Percentiles rank a stretch among this genome's conserved stretches.
Evolutionary conservation across 805 yeast species (phyloP).

Genomic region (Teunomyces pallodes): DNA sequence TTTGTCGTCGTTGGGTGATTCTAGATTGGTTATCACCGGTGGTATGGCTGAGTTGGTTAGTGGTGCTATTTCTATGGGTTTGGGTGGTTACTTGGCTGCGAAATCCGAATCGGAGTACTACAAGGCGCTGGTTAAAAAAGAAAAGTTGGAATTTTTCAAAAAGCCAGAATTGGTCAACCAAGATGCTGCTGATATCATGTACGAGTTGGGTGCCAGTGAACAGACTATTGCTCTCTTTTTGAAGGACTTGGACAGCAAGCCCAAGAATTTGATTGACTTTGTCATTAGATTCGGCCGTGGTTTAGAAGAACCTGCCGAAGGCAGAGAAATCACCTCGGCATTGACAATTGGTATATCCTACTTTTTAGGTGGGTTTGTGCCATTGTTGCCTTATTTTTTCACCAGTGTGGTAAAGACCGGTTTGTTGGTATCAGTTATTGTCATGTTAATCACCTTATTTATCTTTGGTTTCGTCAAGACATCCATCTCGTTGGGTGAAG

Average conservation of each 20-base stretch:
- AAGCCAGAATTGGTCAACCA: slow-evolving; percentile 65
- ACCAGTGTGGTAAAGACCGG: slow-evolving; percentile 74
- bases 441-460: slow-evolving; percentile 84
- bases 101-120: slow-evolving; percentile 80
- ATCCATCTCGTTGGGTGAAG: slow-evolving; percentile 77
- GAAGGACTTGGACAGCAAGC: slow-evolving; percentile 73
- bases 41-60: slow-evolving; percentile 96
- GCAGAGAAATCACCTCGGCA: slow-evolving; percentile 85
- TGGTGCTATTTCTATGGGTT: slow-evolving; percentile 97
- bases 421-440: slow-evolving; percentile 65
- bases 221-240: slow-evolving; percentile 72
- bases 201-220: slow-evolving; percentile 71
- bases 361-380: slow-evolving; percentile 89
- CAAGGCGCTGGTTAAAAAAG: slow-evolving; percentile 66
- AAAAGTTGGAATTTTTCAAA: slow-evolving; percentile 64
- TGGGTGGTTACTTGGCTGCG: slow-evolving; percentile 96
- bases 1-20: slow-evolving; percentile 82
- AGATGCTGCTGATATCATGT: slow-evolving; percentile 76
- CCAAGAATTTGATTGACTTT: slow-evolving; percentile 79
- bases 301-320: slow-evolving; percentile 93
- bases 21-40: slow-evolving; percentile 91
- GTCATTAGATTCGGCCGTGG: slow-evolving; percentile 87
- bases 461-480: slow-evolving; percentile 87
- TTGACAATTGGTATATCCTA: slow-evolving; percentile 86
- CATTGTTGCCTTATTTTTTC: slow-evolving; percentile 88